A percentile compares a stretch with the other conserved stretches of the same genome.
These are phyloP conservation scores for Apophysomyces ossiformis DNA, from an alignment of 371 early-diverging fungal genomes.

Conservation along the genomic window DNA sequence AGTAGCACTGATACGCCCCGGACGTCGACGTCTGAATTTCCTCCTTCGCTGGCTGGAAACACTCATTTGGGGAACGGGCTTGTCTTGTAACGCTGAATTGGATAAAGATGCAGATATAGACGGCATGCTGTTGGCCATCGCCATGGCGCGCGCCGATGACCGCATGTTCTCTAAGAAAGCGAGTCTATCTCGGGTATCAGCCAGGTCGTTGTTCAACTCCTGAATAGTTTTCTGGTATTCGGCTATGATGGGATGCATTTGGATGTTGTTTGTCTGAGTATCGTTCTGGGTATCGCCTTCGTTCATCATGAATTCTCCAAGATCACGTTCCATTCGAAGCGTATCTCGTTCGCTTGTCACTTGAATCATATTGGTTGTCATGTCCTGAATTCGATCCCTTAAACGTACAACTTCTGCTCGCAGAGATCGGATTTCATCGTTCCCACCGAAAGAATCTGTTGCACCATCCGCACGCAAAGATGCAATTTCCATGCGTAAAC, in stretches of 20 bases:
- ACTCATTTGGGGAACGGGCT: slow-evolving; percentile 13
- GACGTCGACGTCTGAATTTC: slow-evolving; percentile 25
- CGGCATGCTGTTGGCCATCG: slow-evolving; percentile 25
- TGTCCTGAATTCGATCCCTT: slow-evolving; percentile 58
- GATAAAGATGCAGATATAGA: slow-evolving; percentile 26
- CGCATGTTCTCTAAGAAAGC: slow-evolving; percentile 37
- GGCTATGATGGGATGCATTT: slow-evolving; percentile 59
- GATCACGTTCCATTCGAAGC: slow-evolving; percentile 59
- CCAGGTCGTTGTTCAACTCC: slow-evolving; percentile 56
- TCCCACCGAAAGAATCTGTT: slow-evolving; percentile 30
- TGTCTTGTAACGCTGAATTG: slow-evolving; percentile 24
- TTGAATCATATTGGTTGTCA: slow-evolving; percentile 52
- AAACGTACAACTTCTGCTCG: slow-evolving; percentile 54
- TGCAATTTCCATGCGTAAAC: slow-evolving; percentile 70
- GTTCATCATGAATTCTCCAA: slow-evolving; percentile 40
- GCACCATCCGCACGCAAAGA: slow-evolving; percentile 50
- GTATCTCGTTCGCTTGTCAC: slow-evolving; percentile 69
- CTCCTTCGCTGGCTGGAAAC: slow-evolving; percentile 18
- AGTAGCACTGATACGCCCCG: slow-evolving; percentile 24
- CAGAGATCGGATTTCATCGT: slow-evolving; percentile 52
- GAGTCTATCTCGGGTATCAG: slow-evolving; percentile 48
- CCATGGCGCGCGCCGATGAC: slow-evolving; percentile 38
- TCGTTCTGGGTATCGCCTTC: slow-evolving; percentile 12
- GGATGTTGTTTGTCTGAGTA: slow-evolving; percentile 7
- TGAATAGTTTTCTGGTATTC: slow-evolving; percentile 63